A percentile compares a stretch with the other conserved stretches of the same genome.
These are phyloP conservation scores for Diaporthe eres DNA, from an alignment of 2,329 filamentous ascomycete genomes.

Conservation along the genomic window DNA sequence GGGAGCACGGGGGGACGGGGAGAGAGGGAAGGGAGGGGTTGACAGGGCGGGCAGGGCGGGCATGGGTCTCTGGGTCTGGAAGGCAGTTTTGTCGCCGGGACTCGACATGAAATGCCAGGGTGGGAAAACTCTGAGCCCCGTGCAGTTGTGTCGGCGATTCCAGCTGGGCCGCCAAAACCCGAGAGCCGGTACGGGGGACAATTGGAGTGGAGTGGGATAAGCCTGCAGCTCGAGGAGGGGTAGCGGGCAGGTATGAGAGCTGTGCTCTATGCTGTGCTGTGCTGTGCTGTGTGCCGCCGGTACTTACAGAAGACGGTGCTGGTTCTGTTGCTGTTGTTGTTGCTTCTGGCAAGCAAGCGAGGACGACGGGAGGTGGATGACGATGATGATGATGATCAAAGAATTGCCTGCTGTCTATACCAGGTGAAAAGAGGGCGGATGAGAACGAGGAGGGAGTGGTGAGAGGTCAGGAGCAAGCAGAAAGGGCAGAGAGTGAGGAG, in stretches of 20 bases:
- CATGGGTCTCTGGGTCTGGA: constrained; percentile 15
- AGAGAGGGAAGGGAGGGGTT: constrained; percentile 38
- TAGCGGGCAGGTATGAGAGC: background rate
- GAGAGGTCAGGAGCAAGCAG: constrained; percentile 46
- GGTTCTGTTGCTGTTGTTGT: background rate
- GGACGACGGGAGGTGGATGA: background rate
- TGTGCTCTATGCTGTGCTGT: too few relatives aligned
- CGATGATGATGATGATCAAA: background rate
- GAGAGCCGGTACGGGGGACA: constrained; percentile 7
- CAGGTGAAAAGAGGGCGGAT: constrained; percentile 34
- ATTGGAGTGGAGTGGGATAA: background rate
- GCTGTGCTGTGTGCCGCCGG: background rate
- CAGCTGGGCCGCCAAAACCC: constrained; percentile 32
- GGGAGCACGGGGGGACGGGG: constrained; percentile 32
- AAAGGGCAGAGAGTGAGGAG: constrained; percentile 44
- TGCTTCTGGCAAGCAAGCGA: constrained; percentile 30
- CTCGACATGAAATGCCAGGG: background rate
- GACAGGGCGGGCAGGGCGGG: background rate
- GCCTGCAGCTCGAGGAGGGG: constrained; percentile 9
- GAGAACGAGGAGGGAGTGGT: constrained; percentile 45
- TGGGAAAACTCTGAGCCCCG: constrained; percentile 40
- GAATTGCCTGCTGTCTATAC: background rate
- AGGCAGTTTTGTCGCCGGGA: constrained; percentile 17
- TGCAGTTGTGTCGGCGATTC: constrained; percentile 27
- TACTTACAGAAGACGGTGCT: background rate